Conservation (phyloP, 2,329 filamentous ascomycete genomes). For the Fusarium sp. region DNA sequence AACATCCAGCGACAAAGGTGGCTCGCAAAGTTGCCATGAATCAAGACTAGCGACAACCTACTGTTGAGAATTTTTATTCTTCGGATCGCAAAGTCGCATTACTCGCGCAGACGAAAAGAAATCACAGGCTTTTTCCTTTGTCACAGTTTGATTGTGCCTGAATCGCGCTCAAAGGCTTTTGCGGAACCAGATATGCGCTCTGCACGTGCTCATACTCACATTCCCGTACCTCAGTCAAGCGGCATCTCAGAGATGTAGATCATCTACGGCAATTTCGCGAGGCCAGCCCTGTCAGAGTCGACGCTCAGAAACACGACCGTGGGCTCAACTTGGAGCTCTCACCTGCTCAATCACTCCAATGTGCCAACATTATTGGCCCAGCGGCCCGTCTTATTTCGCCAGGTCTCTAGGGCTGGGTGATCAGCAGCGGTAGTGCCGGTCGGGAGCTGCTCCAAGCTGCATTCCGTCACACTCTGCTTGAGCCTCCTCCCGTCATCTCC, state of each 20-base stretch:
- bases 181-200: not conserved
- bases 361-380: constrained; percentile 19
- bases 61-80: not conserved
- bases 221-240: constrained; percentile 1
- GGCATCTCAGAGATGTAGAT: constrained; percentile 22
- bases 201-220: constrained; percentile 19
- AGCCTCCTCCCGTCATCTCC: constrained; percentile 29
- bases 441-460: constrained; percentile 11
- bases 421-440: constrained; percentile 19
- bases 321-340: not conserved
- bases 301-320: constrained; percentile 2
- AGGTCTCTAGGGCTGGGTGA: constrained; percentile 13
- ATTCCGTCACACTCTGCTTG: constrained; percentile 24
- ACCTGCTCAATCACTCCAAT: not conserved
- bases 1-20: not conserved
- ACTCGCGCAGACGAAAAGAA: not conserved
- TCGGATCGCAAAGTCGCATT: not conserved
- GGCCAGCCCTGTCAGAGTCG: not conserved
- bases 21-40: not conserved
- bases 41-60: not conserved
- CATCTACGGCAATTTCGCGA: constrained; percentile 21
- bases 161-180: not conserved
- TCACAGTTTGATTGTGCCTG: not conserved
- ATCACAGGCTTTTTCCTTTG: not conserved
- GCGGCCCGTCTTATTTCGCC: constrained; percentile 10